phyloP scores from a whole-genome alignment of 306 rosid genomes.

The Prunus persica region DNA sequence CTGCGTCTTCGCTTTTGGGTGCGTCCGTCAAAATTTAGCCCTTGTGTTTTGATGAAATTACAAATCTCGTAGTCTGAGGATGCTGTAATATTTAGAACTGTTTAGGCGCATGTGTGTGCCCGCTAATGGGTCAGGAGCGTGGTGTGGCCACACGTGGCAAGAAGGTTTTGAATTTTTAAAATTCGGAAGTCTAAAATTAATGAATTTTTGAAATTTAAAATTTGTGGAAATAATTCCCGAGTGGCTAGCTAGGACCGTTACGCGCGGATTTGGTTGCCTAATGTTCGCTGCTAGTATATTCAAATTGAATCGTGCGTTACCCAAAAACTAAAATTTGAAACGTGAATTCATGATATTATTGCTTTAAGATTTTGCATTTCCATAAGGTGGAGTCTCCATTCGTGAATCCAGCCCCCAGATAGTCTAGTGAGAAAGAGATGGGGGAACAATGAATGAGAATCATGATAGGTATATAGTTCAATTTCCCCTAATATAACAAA shows the following conservation, averaged over 20 bases:
- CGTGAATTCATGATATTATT: not conserved
- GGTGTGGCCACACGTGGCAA: not conserved
- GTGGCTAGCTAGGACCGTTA: not conserved
- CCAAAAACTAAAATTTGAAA: not conserved
- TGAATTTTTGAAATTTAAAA: not conserved
- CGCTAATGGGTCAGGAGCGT: rapidly evolving
- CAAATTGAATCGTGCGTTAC: too few species aligned
- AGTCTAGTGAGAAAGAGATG: too few species aligned
- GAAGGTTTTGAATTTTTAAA: not conserved
- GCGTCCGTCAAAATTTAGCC: not conserved
- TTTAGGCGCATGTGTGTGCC: not conserved
- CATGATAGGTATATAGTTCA: too few species aligned
- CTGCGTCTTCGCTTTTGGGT: not conserved
- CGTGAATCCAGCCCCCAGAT: too few species aligned
- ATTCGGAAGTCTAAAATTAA: too few species aligned
- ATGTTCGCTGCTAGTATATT: not conserved
- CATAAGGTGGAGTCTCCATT: too few species aligned
- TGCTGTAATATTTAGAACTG: not conserved
- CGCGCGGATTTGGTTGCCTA: not conserved
- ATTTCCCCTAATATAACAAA: too few species aligned
- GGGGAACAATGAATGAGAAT: too few species aligned
- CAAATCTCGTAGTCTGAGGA: not conserved
- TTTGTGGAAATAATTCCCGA: not conserved
- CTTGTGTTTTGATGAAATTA: not conserved
- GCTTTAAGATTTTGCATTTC: not conserved